Evolutionary conservation across 2,329 filamentous ascomycete species (phyloP).

Genomic region (Xylariaceae sp.): DNA sequence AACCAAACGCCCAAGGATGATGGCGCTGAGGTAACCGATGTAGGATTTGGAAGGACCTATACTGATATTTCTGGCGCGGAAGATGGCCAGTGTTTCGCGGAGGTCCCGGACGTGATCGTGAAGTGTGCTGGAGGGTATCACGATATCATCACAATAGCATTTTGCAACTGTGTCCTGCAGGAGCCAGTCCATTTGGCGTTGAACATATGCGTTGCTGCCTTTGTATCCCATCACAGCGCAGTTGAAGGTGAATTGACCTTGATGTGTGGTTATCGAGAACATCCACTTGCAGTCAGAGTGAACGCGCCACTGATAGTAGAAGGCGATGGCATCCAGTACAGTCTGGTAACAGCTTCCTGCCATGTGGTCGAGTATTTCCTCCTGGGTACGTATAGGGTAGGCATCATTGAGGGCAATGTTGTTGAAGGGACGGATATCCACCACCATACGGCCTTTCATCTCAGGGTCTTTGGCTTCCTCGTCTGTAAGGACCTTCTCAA

Average conservation of each 20-base stretch:
- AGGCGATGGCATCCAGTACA: background rate
- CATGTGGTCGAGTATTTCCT: background rate
- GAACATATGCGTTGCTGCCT: background rate
- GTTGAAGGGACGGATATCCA: background rate
- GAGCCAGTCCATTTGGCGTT: background rate
- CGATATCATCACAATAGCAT: background rate
- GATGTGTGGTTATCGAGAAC: background rate
- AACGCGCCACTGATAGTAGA: background rate
- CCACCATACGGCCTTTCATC: background rate
- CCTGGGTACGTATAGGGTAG: background rate
- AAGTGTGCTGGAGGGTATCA: background rate
- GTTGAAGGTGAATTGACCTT: background rate
- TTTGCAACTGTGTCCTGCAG: background rate
- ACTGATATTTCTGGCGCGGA: background rate
- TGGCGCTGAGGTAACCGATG: background rate
- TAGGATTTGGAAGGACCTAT: background rate
- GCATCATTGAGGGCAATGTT: background rate
- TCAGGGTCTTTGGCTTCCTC: background rate
- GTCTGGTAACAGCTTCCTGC: background rate
- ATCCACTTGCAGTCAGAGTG: background rate
- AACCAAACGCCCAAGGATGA: background rate
- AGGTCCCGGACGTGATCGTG: background rate
- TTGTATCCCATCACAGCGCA: background rate
- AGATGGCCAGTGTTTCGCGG: background rate
- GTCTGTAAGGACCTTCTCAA: background rate